Conservation (phyloP, 352 stramenopile genomes). For the Phytophthora colocasiae region DNA sequence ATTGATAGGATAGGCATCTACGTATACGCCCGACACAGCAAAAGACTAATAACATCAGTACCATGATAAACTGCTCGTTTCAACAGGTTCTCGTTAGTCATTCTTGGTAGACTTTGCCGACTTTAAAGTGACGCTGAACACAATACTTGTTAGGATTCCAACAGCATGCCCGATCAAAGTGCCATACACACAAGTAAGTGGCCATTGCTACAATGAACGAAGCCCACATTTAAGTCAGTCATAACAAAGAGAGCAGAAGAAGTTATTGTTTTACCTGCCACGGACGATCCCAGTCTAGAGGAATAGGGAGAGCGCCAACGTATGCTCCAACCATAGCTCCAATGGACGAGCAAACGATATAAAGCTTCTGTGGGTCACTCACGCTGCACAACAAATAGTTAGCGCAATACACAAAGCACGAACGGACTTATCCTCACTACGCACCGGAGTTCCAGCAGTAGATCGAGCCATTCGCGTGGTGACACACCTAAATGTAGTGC, state of each 20-base stretch:
- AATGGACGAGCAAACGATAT: conserved; percentile 60
- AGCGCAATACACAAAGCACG: conserved; percentile 1
- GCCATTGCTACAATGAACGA: conserved; percentile 73
- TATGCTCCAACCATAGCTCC: conserved; percentile 73
- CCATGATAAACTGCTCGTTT: not conserved
- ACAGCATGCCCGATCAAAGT: conserved; percentile 52
- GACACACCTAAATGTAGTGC: conserved; percentile 46
- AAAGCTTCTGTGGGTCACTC: conserved; percentile 49
- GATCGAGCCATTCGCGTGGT: conserved; percentile 52
- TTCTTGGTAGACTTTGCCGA: conserved; percentile 28
- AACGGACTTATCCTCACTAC: not conserved
- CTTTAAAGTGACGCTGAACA: conserved; percentile 14
- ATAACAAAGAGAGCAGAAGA: not conserved
- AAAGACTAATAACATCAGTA: not conserved
- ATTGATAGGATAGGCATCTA: conserved; percentile 26
- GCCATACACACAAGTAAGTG: conserved; percentile 85
- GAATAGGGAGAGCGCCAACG: conserved; percentile 79
- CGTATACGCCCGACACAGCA: not conserved
- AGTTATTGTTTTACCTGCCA: conserved; percentile 69
- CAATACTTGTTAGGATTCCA: conserved; percentile 45
- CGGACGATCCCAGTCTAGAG: conserved; percentile 87
- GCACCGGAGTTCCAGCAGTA: conserved; percentile 66
- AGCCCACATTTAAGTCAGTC: conserved; percentile 3
- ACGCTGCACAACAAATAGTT: conserved; percentile 33
- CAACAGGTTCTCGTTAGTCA: conserved; percentile 22